Base-by-base conservation (phyloP, 257 asterid genomes). In the Plectranthus barbatus region DNA sequence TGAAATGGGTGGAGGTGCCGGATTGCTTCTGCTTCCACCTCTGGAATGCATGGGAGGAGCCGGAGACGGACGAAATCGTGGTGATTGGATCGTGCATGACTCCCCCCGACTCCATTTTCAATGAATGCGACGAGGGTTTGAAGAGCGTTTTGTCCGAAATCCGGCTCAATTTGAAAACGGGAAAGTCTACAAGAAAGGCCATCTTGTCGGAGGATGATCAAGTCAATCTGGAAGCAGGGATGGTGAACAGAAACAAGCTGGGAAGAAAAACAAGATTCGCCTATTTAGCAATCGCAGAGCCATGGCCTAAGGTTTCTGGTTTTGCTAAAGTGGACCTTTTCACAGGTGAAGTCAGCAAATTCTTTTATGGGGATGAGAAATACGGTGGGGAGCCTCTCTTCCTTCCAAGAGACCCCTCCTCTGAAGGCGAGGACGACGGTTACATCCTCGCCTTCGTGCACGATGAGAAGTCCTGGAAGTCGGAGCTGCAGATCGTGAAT, bases 11-110 rank as follows among this genome's bases (percentile, higher is more conserved):
- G 0, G 90, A 85, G 9, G 96, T 87, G 0, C 94, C 97, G 0
- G 94, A 85, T 19, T 93, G 99, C 70, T 93, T 93, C 67, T 93
- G 99, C 73, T 87, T 93, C 66, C 99, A 93, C 40, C 78, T 93
- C 39, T 93, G 99, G 99, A 93, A 93, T 70, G 89, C 99, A n/a
- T 93, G 99, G 99, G 99, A 93, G 46, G 99, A 93, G 59, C 84
- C 91, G 0, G 95, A 85, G 12, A 62, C 60, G 1, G 90, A 84
- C 23, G 99, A 93, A 53, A 59, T 90, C 44, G 96, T 93, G 0
- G 97, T 93, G 20, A 85, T 93, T 34, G 99, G 99, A 0, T 93
- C 99, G 1, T 93, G 99, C 70, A 93, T 93, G 99, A 93, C 99
- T n/a, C 99, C 99, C 2, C 86, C 99, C 0, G 97, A 93, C 74